A percentile compares a stretch with the other conserved stretches of the same genome.
phyloP scores from a whole-genome alignment of 257 asterid genomes.

The Datura wrightii region DNA sequence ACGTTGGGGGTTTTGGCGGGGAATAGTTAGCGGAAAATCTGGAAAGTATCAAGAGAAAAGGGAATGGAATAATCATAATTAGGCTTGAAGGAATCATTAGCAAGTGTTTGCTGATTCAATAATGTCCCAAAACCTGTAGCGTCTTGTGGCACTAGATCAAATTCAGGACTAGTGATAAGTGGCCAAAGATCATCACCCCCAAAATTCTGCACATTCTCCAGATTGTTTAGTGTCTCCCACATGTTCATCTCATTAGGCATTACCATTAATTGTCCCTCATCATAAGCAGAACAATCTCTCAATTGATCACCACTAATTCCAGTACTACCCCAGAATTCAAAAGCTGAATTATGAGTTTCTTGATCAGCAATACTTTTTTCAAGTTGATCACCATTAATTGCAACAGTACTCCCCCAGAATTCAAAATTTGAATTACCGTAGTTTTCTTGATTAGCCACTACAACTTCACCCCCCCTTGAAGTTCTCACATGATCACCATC shows the following conservation, averaged over 20 bases:
- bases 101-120: neutral
- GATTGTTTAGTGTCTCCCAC: neutral
- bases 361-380: neutral
- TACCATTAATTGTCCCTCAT: neutral
- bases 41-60: neutral
- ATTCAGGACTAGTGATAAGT: neutral
- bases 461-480: neutral
- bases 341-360: neutral
- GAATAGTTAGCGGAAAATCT: neutral
- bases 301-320: neutral
- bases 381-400: neutral
- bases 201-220: neutral
- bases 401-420: neutral
- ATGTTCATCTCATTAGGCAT: neutral
- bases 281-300: neutral
- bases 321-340: too few relatives aligned
- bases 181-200: neutral
- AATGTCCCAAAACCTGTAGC: neutral
- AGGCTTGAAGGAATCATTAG: neutral
- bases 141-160: neutral
- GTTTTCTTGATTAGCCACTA: neutral
- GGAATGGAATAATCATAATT: neutral
- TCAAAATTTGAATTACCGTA: neutral
- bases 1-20: neutral
- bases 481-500: neutral